phyloP scores from a whole-genome alignment of 2,329 filamentous ascomycete genomes.

The Pseudogymnoascus sp. region DNA sequence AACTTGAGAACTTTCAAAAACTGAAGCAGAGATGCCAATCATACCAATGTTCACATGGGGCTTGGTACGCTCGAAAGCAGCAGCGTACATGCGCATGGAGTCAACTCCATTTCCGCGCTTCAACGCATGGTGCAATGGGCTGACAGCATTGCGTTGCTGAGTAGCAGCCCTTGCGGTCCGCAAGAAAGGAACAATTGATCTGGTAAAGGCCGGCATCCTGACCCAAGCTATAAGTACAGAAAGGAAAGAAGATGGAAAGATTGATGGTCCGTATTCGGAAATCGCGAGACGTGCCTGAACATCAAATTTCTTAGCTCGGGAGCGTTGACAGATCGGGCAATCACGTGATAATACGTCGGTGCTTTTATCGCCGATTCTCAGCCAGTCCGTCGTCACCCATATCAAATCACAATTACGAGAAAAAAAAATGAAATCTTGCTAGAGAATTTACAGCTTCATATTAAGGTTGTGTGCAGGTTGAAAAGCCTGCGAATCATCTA shows the following conservation, averaged over 20 bases:
- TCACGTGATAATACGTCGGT: background rate
- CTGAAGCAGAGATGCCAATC: constrained; percentile 18
- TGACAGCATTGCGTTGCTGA: constrained; percentile 58
- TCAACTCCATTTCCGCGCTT: constrained; percentile 56
- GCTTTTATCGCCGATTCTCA: background rate
- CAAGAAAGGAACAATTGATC: constrained; percentile 70
- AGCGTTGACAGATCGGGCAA: background rate
- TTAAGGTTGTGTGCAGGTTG: background rate
- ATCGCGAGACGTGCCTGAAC: constrained; percentile 6
- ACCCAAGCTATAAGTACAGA: constrained; percentile 16
- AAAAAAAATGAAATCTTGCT: background rate
- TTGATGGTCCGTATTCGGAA: constrained; percentile 5
- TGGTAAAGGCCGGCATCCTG: constrained; percentile 75
- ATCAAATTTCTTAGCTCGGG: constrained; percentile 10
- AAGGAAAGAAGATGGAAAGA: constrained; percentile 14
- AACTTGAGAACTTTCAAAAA: constrained; percentile 9
- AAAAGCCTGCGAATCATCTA: background rate
- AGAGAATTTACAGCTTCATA: background rate
- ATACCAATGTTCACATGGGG: constrained; percentile 97
- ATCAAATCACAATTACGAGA: constrained; percentile 1
- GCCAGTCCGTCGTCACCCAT: background rate
- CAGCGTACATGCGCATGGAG: constrained; percentile 56
- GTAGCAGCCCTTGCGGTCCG: constrained; percentile 74
- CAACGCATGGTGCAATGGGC: constrained; percentile 68
- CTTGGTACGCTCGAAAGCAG: constrained; percentile 77